These are phyloP conservation scores for Moesziomyces globuligerus DNA, from an alignment of 1,284 basidiomycete species.

Conservation along the genomic window DNA sequence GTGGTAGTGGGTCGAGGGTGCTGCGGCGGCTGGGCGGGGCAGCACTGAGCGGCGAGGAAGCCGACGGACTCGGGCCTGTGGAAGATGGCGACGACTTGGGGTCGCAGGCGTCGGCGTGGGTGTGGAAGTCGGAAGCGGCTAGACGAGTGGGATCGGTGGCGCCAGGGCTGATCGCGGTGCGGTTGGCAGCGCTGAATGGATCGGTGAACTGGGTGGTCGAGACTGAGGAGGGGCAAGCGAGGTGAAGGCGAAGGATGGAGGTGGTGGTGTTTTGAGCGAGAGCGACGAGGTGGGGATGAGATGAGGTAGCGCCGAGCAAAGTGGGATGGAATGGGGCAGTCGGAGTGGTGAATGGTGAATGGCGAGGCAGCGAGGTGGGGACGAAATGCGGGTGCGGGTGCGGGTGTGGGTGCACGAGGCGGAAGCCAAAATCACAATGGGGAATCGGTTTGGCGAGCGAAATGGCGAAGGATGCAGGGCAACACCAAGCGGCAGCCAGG, in stretches of 20 bases:
- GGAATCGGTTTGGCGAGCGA: neutral
- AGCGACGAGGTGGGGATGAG: constrained; percentile 1
- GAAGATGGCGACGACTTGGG: constrained; percentile 42
- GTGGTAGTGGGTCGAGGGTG: constrained; percentile 21
- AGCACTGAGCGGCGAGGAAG: constrained; percentile 31
- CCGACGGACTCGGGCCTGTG: constrained; percentile 23
- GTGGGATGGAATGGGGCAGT: neutral
- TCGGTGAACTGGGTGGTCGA: constrained; percentile 45
- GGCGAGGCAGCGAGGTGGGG: constrained; percentile 6
- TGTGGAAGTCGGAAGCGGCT: constrained; percentile 14
- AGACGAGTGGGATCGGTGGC: constrained; percentile 11
- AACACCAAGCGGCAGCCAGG: too few relatives aligned
- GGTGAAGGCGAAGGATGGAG: neutral
- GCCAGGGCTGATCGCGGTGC: constrained; percentile 23
- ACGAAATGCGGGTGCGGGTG: constrained; percentile 3
- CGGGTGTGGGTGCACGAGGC: constrained; percentile 2
- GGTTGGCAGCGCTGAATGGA: constrained; percentile 37
- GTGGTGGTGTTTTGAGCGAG: constrained; percentile 1
- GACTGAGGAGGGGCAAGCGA: constrained; percentile 11
- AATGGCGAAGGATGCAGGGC: neutral
- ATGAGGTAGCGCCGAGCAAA: neutral
- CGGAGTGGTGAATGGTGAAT: neutral
- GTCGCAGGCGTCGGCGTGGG: constrained; percentile 40
- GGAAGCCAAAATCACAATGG: neutral
- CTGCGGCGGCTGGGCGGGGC: constrained; percentile 23